phyloP scores from a whole-genome alignment of 2,329 filamentous ascomycete genomes.

The Cyphellophora attinorum region DNA sequence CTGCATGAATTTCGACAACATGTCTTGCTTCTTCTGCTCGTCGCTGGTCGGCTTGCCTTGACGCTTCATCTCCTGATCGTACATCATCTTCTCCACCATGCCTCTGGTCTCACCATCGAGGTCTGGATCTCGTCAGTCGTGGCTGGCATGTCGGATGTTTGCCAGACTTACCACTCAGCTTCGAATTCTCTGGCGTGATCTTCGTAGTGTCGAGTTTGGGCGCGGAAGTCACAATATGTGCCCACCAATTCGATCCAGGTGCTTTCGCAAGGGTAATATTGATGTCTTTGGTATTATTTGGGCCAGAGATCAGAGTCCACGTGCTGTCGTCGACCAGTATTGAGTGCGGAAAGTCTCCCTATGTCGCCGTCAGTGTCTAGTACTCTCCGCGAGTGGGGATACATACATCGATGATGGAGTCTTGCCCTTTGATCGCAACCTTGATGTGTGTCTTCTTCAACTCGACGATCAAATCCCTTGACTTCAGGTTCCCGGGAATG shows the following conservation, averaged over 20 bases:
- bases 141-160: no score
- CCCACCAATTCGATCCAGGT: constrained; percentile 98
- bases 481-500: constrained; percentile 76
- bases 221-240: constrained; percentile 75
- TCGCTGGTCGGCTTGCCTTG: constrained; percentile 79
- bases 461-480: constrained; percentile 70
- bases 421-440: constrained; percentile 80
- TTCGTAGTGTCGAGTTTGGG: constrained; percentile 92
- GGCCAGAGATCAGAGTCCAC: constrained; percentile 73
- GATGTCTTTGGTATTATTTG: constrained; percentile 58
- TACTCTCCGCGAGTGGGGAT: neutral
- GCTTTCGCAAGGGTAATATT: constrained; percentile 86
- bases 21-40: constrained; percentile 88
- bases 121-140: no score
- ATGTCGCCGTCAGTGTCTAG: constrained; percentile 7
- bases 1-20: constrained; percentile 84
- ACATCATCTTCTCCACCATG: constrained; percentile 99
- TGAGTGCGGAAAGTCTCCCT: constrained; percentile 78
- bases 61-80: constrained; percentile 95
- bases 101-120: constrained; percentile 86
- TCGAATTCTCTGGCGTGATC: constrained; percentile 87
- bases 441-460: constrained; percentile 70
- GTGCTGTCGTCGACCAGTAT: constrained; percentile 80
- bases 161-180: no score
- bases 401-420: constrained; percentile 68